phyloP scores from a whole-genome alignment of 2,329 filamentous ascomycete genomes.

The Lachnellula subtilissima region DNA sequence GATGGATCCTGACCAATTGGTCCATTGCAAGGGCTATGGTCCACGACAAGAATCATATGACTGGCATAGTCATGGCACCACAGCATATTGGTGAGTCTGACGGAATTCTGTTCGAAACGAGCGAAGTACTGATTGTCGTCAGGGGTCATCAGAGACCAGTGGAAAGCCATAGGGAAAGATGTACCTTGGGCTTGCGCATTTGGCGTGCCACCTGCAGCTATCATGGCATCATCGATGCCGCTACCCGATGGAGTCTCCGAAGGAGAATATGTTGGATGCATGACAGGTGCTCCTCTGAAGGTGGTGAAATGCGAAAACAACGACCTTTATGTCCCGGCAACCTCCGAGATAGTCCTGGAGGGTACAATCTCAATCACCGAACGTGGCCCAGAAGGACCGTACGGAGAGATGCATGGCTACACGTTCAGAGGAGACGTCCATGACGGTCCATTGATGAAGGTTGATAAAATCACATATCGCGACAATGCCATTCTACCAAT shows the following conservation, averaged over 20 bases:
- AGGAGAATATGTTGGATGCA: constrained; percentile 43
- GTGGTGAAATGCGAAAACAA: constrained; percentile 50
- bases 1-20: constrained; percentile 44
- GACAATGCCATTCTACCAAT: constrained; percentile 44
- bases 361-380: constrained; percentile 43
- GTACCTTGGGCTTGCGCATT: constrained; percentile 44
- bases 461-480: constrained; percentile 44
- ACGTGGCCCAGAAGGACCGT: constrained; percentile 42
- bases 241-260: constrained; percentile 45
- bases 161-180: constrained; percentile 41
- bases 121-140: too few species aligned
- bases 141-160: constrained; percentile 22
- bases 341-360: constrained; percentile 47
- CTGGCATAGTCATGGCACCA: constrained; percentile 38
- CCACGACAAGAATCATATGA: constrained; percentile 37
- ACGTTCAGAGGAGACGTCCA: constrained; percentile 39
- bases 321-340: constrained; percentile 44
- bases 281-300: constrained; percentile 41
- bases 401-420: constrained; percentile 45
- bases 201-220: constrained; percentile 45
- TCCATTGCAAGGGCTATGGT: constrained; percentile 44
- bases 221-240: constrained; percentile 45
- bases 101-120: constrained; percentile 24
- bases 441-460: constrained; percentile 38
- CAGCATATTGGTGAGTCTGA: constrained; percentile 45